Base-by-base conservation (phyloP, 179 eudicot species). In the Silene coronaria region DNA sequence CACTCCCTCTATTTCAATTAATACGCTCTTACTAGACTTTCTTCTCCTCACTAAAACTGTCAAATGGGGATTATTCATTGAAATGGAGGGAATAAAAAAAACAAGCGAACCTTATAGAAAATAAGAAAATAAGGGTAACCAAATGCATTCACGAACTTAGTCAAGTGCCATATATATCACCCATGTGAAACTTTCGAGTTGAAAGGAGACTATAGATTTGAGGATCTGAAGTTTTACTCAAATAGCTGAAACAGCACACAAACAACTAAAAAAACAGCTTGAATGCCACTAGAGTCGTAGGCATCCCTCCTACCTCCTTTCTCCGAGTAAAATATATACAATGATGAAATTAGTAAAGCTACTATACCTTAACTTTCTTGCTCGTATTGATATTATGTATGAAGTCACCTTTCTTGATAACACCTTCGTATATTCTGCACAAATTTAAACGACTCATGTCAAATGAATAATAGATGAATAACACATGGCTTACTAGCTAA, bases 391-490 rank as follows among this genome's bases (percentile, higher is more conserved):
- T 72, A 78, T 94, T 94, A 81, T 86, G 82, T 67, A 94, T 89
- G 84, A 89, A 92, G 83, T 94, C 98, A 51, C 98, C 98, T 87
- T 90, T 94, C 88, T 78, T 88, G 23, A 94, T 84, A 76, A 83
- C 83, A 76, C 97, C 98, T 86, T 94, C 98, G 64, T 92, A 94
- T 59, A 94, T 89, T 87, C 98, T 94, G 84, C 88, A 84, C 67
- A 63, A 14, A 67, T 63, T 70, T 63, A 26, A 78, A 69, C 23
- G 16, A 53, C 53, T 14, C 48, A 63, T 12, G 26, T 17, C 62
- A 51, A 26, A 45, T 42, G 10, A 66, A 66, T 34, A 66, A 45
- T n/a, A 45, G 36, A 12, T 53, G 34, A 24, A 71, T 27, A 60
- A 60, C 13, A 45, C 21, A 70, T 26, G 13, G 3, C 19, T 55